Percentiles rank a stretch among this genome's conserved stretches.
phyloP scores from a whole-genome alignment of 495 filamentous ascomycete species.

The Bryoglossum gracile region DNA sequence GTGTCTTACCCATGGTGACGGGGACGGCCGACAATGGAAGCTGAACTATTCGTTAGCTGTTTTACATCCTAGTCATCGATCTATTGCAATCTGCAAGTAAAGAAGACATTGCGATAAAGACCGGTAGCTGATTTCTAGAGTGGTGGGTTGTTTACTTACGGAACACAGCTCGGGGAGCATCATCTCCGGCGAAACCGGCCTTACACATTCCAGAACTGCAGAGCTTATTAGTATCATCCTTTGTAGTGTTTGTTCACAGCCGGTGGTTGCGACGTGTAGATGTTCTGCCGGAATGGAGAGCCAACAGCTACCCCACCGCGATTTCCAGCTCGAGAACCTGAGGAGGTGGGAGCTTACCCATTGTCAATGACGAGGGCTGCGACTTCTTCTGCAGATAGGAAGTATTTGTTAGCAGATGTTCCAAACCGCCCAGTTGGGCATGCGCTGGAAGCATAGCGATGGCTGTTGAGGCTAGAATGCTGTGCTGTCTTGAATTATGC shows the following conservation, averaged over 20 bases:
- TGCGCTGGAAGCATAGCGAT: conserved; percentile 27
- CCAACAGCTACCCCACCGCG: conserved; percentile 21
- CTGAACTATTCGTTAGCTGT: conserved; percentile 40
- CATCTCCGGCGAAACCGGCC: conserved; percentile 99
- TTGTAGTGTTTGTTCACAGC: neutral
- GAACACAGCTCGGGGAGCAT: conserved; percentile 99
- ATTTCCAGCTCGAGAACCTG: conserved; percentile 19
- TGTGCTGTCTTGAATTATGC: too few species aligned
- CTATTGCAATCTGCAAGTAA: neutral
- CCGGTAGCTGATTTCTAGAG: too few species aligned
- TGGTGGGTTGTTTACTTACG: too few species aligned
- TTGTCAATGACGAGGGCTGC: conserved; percentile 99
- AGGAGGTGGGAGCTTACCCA: conserved; percentile 67
- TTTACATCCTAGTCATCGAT: neutral
- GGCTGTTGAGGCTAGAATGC: too few species aligned
- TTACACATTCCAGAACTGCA: conserved; percentile 99
- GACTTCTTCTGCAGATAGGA: conserved; percentile 80
- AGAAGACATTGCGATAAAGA: too few species aligned
- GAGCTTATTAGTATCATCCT: conserved; percentile 39
- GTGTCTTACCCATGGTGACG: conserved; percentile 95
- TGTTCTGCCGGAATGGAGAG: neutral
- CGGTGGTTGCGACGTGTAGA: conserved; percentile 3
- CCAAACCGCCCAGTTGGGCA: conserved; percentile 26
- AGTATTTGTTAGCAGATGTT: conserved; percentile 46
- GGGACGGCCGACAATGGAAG: conserved; percentile 98